Evolutionary conservation across 805 yeast species (phyloP), one percentile per base, ranked within the genome.

Genomic region (Jamesozyma gamospora): DNA sequence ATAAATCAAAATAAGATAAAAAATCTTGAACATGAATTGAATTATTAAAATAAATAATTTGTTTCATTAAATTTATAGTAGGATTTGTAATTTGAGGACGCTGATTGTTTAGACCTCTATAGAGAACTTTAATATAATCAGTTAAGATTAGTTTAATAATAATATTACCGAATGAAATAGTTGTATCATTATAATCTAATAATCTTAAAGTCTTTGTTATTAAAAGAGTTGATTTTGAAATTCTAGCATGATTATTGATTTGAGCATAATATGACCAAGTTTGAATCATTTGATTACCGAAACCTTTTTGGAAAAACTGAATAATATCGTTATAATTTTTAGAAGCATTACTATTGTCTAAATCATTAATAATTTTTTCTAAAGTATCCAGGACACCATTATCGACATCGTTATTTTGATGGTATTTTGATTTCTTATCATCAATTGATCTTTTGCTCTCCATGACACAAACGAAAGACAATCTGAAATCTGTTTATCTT

Each of bases 1-100:
- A 64, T 39, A 85, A 67, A 60, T 88, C 96, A 53, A 88, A 82
- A 33, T 67, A 58, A 13, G 79, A 74, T 27, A 78, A 53, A 15
- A 88, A 72, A 7, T 74, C 78, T 38, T 74, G 79, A 2, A 77
- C 57, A 35, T 73, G 56, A 2, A 65, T 58, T 1, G 79, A 77
- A 19, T 70, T 62, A 34, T 71, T 66, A 49, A 69, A 77, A 1
- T 57, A 46, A 4, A 76, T 68, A 21, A 81, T 65, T 35, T 72
- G 70, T 15, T 62, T 63, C 46, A 90, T 56, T 9, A 87, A 50
- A 32, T 71, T 58, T n/a, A 86, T 55, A 3, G 72, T 69, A 1
- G 92, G 82, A 39, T 73, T 75, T 0, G 88, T 75, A 1, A 71
- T 53, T 1, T 74, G 65, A 0, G 82, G 75, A 45, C 78, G 73